Conservation (phyloP, 768 basidiomycete species). For the Boletus patriciae region DNA sequence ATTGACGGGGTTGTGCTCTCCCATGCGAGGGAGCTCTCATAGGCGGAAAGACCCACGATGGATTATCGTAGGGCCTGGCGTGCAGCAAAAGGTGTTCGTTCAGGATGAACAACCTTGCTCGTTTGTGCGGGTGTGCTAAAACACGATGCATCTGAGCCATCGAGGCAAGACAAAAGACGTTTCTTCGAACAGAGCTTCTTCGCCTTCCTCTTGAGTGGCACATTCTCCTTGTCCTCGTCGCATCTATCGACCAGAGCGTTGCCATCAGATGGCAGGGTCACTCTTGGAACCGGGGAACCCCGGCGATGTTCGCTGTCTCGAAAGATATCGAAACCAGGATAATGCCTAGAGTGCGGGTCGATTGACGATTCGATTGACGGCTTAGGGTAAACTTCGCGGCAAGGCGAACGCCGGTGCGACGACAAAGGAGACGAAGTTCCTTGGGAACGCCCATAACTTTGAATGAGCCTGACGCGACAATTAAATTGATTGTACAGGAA, state of each 20-base stretch:
- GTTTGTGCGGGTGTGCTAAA: constrained; percentile 3
- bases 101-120: constrained; percentile 8
- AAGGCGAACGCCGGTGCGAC: constrained; percentile 13
- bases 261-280: constrained; percentile 1
- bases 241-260: constrained; percentile 12
- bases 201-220: constrained; percentile 46
- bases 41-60: neutral
- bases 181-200: constrained; percentile 40
- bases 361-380: constrained; percentile 40
- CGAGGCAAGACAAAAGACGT: constrained; percentile 8
- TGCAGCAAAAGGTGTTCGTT: constrained; percentile 17
- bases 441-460: constrained; percentile 8
- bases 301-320: constrained; percentile 39
- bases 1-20: neutral
- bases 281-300: neutral
- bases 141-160: constrained; percentile 3
- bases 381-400: constrained; percentile 24
- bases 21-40: neutral
- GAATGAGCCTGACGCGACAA: constrained; percentile 9
- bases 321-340: constrained; percentile 64
- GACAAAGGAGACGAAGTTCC: constrained; percentile 13
- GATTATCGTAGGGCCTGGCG: constrained; percentile 23
- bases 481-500: constrained; percentile 41
- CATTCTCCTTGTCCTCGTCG: constrained; percentile 60
- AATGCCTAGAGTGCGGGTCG: constrained; percentile 59